Conservation (phyloP, 1,284 basidiomycete species). For the Austroboletus novae-zelandiae region DNA sequence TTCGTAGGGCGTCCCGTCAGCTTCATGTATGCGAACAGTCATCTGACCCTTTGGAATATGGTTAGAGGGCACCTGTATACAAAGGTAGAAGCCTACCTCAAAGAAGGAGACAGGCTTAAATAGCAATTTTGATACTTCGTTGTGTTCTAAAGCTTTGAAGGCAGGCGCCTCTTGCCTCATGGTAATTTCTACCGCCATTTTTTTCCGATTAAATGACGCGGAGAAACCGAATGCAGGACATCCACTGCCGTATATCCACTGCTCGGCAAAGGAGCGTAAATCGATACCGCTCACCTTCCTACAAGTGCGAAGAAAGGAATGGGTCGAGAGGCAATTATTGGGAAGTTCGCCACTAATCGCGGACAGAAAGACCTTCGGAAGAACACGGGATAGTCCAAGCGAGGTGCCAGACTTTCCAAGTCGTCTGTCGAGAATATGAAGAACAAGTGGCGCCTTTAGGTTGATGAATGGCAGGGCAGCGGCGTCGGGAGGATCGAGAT, state of each 20-base stretch:
- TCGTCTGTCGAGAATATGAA: constrained; percentile 93
- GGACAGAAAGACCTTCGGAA: constrained; percentile 93
- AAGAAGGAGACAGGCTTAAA: constrained; percentile 87
- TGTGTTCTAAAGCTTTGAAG: constrained; percentile 62
- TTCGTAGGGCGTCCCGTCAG: constrained; percentile 98
- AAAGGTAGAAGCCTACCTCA: constrained; percentile 51
- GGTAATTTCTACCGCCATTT: constrained; percentile 95
- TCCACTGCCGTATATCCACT: constrained; percentile 98
- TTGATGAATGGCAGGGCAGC: constrained; percentile 85
- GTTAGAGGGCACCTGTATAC: constrained; percentile 8
- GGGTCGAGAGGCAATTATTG: constrained; percentile 86
- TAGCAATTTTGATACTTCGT: constrained; percentile 63
- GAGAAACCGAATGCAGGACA: constrained; percentile 90
- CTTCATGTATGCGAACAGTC: constrained; percentile 98
- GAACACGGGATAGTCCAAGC: constrained; percentile 89
- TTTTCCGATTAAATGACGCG: constrained; percentile 95
- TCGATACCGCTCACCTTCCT: constrained; percentile 93
- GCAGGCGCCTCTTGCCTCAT: constrained; percentile 90
- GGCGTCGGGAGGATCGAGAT: constrained; percentile 80
- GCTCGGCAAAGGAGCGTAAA: constrained; percentile 87
- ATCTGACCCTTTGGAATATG: constrained; percentile 72
- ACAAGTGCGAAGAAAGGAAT: constrained; percentile 88
- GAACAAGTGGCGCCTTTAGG: constrained; percentile 91
- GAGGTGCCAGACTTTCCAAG: constrained; percentile 95
- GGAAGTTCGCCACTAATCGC: constrained; percentile 91